These are phyloP conservation scores for Albugo laibachii DNA, from an alignment of 352 stramenopile species.

Conservation along the genomic window DNA sequence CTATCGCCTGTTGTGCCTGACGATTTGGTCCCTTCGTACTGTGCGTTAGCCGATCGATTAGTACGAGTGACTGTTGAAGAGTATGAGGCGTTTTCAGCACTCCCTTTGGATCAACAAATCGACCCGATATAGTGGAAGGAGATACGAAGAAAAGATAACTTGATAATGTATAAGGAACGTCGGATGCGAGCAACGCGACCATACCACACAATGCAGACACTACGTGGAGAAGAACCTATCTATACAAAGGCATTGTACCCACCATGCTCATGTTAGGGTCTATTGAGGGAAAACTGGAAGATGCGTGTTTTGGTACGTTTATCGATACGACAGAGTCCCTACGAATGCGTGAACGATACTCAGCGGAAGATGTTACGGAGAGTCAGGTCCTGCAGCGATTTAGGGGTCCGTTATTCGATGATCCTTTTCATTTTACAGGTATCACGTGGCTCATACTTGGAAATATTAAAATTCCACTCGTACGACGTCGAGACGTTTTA, in stretches of 20 bases:
- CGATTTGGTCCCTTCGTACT: too few relatives aligned
- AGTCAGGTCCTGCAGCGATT: constrained; percentile 6
- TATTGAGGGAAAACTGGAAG: constrained; percentile 2
- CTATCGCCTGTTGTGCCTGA: too few relatives aligned
- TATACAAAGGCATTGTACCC: background rate
- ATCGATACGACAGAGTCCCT: constrained; percentile 3
- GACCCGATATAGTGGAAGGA: constrained; percentile 20
- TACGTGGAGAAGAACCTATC: too few relatives aligned
- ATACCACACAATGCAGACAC: too few relatives aligned
- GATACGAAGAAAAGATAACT: constrained; percentile 13
- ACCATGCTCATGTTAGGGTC: constrained; percentile 5
- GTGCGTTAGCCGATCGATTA: too few relatives aligned
- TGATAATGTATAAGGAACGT: constrained; percentile 21
- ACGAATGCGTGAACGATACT: constrained; percentile 4
- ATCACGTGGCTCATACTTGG: too few relatives aligned
- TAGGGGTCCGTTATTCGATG: constrained; percentile 3
- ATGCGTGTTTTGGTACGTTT: constrained; percentile 8
- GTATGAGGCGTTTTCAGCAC: too few relatives aligned
- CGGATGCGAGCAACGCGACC: too few relatives aligned
- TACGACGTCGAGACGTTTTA: too few relatives aligned
- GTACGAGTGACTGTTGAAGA: too few relatives aligned
- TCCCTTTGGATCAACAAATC: background rate
- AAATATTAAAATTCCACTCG: too few relatives aligned
- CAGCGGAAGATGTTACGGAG: constrained; percentile 5
- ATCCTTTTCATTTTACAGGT: constrained; percentile 4